Evolutionary conservation across 257 asterid genomes (phyloP), one percentile per base, ranked within the genome.

Genomic region (Nicotiana tabacum): DNA sequence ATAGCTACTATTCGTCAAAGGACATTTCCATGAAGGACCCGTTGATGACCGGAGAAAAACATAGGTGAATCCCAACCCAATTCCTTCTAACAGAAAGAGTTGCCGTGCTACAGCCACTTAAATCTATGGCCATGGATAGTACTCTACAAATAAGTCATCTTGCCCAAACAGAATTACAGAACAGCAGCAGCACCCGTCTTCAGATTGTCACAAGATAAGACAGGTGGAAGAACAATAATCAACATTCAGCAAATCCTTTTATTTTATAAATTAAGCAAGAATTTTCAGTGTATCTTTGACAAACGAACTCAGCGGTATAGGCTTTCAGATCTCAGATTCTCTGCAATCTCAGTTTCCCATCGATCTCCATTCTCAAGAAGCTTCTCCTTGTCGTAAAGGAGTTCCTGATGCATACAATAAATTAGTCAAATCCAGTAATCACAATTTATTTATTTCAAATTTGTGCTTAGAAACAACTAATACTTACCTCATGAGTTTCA

Each of bases 321-420:
- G 91, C 98, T 95, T 86, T 95, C 99, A 8, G 99, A 89, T 82
- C 96, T 91, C 81, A 95, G 97, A 87, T 95, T 92, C 92, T 94
- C 99, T 4, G 98, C 97, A 60, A 95, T 95, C 89, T 95, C 98
- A 72, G 97, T 92, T 84, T 95, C 98, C 98, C 98, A 95, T 70
- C 97, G 77, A 87, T 95, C 99, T 57, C 99, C 99, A 81, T 95
- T 95, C 89, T 92, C 98, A 24, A 94, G 92, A 30, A 95, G 94
- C 88, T 94, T 94, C 95, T 95, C 99, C 93, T 94, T 94, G 92
- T 95, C 99, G 21, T 94, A 94, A 7, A 95, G 90, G 67, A 95
- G 97, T 87, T 95, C 99, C 99, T 94, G 77, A 62, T 74, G 62
- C 62, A 51, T 51, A 17, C 62, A 51, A 51, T 27, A 46, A 24